A percentile compares a stretch with the other conserved stretches of the same genome.
Conservation (phyloP, 345 rosid genomes). For the Brassica incana region DNA sequence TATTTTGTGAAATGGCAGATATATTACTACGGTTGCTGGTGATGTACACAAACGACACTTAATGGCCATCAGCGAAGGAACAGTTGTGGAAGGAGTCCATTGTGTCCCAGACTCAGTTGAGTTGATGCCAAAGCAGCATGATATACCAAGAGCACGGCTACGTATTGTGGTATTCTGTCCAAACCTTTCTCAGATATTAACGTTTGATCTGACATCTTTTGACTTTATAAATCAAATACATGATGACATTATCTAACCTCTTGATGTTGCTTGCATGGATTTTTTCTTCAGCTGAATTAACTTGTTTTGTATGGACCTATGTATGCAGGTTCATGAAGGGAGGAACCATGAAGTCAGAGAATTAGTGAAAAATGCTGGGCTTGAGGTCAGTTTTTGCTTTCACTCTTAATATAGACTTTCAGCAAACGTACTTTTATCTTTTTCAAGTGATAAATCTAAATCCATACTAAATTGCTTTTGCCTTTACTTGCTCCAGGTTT, state of each 20-base stretch:
- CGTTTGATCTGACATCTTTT: neutral
- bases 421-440: neutral
- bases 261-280: neutral
- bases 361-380: slow-evolving; percentile 91
- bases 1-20: slow-evolving; percentile 47
- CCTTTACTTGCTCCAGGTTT: slow-evolving; percentile 52
- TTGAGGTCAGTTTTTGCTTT: slow-evolving; percentile 73
- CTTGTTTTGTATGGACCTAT: slow-evolving; percentile 5
- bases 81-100: slow-evolving; percentile 68
- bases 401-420: neutral
- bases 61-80: slow-evolving; percentile 68
- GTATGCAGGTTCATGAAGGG: slow-evolving; percentile 91
- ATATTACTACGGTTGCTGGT: slow-evolving; percentile 75
- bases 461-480: neutral
- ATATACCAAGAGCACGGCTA: slow-evolving; percentile 64
- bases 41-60: slow-evolving; percentile 66
- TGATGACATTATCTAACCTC: neutral
- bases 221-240: neutral
- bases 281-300: neutral
- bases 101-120: slow-evolving; percentile 92
- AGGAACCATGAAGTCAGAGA: slow-evolving; percentile 95
- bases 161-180: slow-evolving; percentile 72
- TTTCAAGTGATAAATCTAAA: neutral
- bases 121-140: slow-evolving; percentile 75
- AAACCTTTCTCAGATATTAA: slow-evolving; percentile 10